phyloP scores from a whole-genome alignment of 2,329 filamentous ascomycete genomes.

The Cladosporium cucumerinum region DNA sequence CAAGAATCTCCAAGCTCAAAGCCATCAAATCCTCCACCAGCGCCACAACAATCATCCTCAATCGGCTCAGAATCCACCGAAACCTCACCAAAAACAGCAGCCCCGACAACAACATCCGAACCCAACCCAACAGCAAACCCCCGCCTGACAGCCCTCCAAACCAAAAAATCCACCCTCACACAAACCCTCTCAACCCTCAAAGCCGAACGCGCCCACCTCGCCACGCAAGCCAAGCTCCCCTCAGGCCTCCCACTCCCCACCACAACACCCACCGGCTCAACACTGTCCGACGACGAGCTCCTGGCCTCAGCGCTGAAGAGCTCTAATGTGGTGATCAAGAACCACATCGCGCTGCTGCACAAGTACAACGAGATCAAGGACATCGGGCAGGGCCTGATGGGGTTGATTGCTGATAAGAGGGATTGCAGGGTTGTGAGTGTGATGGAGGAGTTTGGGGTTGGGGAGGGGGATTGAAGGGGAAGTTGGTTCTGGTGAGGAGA shows the following conservation, averaged over 20 bases:
- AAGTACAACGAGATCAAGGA: conserved; percentile 71
- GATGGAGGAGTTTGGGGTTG: conserved; percentile 48
- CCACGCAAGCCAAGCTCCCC: conserved; percentile 28
- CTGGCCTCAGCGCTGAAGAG: conserved; percentile 36
- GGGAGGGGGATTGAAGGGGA: conserved; percentile 40
- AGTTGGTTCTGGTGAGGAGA: neutral
- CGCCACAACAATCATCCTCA: conserved; percentile 6
- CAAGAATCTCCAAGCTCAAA: neutral
- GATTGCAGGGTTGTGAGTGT: conserved; percentile 53
- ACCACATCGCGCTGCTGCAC: conserved; percentile 63
- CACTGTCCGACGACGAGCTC: conserved; percentile 26
- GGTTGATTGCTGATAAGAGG: conserved; percentile 63
- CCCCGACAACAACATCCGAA: neutral
- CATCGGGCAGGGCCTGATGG: conserved; percentile 62
- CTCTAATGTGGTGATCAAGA: conserved; percentile 54
- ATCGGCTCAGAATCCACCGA: neutral
- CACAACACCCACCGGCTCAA: conserved; percentile 11
- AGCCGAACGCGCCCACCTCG: conserved; percentile 39
- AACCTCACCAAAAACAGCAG: neutral
- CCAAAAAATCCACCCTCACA: conserved; percentile 42
- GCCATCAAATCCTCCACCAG: neutral
- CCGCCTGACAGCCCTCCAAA: conserved; percentile 20
- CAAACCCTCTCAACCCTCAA: conserved; percentile 47
- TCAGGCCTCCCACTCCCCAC: conserved; percentile 28
- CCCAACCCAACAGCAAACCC: neutral